Evolutionary conservation across 495 filamentous ascomycete genomes (phyloP).

Genomic region (Aspergillus bridgeri): DNA sequence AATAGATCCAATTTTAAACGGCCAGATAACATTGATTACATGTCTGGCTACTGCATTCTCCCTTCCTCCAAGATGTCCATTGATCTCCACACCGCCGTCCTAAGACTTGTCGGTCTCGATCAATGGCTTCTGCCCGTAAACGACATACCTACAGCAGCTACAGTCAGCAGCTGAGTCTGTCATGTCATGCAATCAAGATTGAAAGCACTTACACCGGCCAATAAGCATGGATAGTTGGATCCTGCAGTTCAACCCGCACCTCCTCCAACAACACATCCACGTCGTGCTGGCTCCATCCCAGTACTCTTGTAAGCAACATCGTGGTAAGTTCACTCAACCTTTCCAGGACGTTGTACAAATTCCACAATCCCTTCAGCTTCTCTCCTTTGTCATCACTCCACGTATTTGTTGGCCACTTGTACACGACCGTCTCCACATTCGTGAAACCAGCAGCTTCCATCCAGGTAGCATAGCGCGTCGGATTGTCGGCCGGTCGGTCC

Average conservation of each 20-base stretch:
- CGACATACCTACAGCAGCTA: background rate
- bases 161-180: background rate
- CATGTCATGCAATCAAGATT: background rate
- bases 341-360: constrained; percentile 7
- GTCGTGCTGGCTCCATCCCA: constrained; percentile 1
- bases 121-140: constrained; percentile 9
- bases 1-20: too few relatives aligned
- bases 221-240: background rate
- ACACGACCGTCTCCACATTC: background rate
- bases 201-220: constrained; percentile 2
- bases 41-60: background rate
- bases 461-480: constrained; percentile 1
- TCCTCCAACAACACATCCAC: background rate
- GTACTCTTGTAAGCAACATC: constrained; percentile 1
- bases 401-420: constrained; percentile 8
- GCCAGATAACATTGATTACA: too few relatives aligned
- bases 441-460: constrained; percentile 7
- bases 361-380: constrained; percentile 6
- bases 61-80: background rate
- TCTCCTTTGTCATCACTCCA: constrained; percentile 1
- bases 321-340: background rate
- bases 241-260: constrained; percentile 1
- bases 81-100: background rate
- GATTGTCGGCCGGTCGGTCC: constrained; percentile 3
- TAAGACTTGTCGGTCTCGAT: background rate